Base-by-base conservation (phyloP, 768 basidiomycete genomes). In the Rhodotorula kratochvilovae region DNA sequence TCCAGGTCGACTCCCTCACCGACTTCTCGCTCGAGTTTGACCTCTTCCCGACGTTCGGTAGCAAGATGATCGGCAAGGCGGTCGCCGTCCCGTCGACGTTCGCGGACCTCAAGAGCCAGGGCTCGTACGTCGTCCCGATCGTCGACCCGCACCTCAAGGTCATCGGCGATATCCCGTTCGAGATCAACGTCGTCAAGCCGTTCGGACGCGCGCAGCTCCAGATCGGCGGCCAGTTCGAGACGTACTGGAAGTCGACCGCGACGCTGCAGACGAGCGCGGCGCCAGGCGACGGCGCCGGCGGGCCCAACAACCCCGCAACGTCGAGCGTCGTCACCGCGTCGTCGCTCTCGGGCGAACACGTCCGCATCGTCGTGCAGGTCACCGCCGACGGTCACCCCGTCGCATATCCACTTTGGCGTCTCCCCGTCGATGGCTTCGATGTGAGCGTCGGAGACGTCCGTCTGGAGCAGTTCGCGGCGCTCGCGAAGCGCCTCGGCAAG, bases 41-140 rank as follows among this genome's bases (percentile, higher is more conserved):
- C 31, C 83, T 98, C 42, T 97, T 94, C 82, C 96, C 96, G 21
- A 95, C 91, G 76, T 98, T 98, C 81, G 96, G 96, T 25, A 93
- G 91, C 25, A 95, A 92, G 81, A 92, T 93, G 27, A 91, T 99
- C 71, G 96, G 95, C 21, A 87, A 92, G 73, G 94, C 92, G 25
- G 87, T 94, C 56, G 90, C 91, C 21, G 84, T 92, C 35, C 88
- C 93, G 5, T 86, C 86, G 0, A 82, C 89, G 60, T 90, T 96
- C 77, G 77, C 81, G 39, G 83, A 85, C 57, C 82, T 87, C 57
- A 83, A 81, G 83, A 71, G 78, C 2, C 72, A 76, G 60, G 71
- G 73, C 36, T 60, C 68, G 35, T 68, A 73, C 62, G 77, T 77
- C 27, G 81, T 91, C 29, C 92, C 96, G 5, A 88, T 99, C 67